phyloP scores from a whole-genome alignment of 441 rosid species.

The Omphalea diandra region DNA sequence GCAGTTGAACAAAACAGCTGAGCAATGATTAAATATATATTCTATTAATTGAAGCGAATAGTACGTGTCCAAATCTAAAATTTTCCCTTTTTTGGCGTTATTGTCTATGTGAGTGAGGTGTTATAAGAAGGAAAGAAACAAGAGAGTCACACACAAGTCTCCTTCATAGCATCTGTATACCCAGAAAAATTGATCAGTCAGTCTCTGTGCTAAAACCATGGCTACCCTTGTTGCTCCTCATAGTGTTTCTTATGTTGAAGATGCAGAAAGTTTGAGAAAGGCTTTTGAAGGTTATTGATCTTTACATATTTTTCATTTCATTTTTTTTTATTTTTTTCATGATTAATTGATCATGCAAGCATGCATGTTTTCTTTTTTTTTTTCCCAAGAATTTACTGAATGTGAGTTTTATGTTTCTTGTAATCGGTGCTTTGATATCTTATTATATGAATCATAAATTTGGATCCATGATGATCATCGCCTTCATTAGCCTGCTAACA shows the following conservation, averaged over 20 bases:
- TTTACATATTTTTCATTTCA: not conserved
- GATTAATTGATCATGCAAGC: not conserved
- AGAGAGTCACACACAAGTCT: not conserved
- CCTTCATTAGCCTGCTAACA: not conserved
- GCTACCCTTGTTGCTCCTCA: conserved; percentile 37
- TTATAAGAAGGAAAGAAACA: not conserved
- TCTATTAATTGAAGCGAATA: not conserved
- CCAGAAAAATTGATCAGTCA: not conserved
- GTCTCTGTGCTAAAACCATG: conserved; percentile 17
- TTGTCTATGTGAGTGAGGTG: not conserved
- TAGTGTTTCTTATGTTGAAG: conserved; percentile 35
- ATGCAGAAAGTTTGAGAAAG: conserved; percentile 45
- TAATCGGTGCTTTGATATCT: not conserved
- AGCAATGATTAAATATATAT: not conserved
- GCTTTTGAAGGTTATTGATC: conserved; percentile 37
- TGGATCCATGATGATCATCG: not conserved
- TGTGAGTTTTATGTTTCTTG: not conserved
- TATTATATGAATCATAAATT: not conserved
- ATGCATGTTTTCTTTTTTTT: no score
- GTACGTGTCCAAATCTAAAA: not conserved
- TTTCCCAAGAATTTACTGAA: not conserved
- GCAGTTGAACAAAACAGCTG: conserved; percentile 9
- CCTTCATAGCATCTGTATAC: not conserved
- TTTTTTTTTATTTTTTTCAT: not conserved
- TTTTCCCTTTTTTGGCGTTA: not conserved